Conservation (phyloP, 2,329 filamentous ascomycete genomes). For the Calonectria hawksworthii region DNA sequence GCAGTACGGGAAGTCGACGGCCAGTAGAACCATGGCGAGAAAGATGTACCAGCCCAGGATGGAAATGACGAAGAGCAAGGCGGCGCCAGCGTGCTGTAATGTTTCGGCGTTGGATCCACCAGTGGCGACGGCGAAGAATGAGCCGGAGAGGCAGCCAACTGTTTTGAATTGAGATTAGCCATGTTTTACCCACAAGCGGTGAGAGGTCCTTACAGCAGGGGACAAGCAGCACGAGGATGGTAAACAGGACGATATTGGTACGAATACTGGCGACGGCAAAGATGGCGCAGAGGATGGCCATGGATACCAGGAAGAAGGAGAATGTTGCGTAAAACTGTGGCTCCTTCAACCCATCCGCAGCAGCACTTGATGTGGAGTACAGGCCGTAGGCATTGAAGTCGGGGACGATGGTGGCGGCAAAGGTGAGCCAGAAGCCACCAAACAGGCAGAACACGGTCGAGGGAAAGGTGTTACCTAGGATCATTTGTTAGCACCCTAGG, state of each 20-base stretch:
- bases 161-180: background rate
- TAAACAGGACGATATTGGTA: slow-evolving; percentile 74
- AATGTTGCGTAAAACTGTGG: slow-evolving; percentile 64
- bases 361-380: slow-evolving; percentile 48
- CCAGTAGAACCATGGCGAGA: slow-evolving; percentile 60
- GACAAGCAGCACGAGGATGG: slow-evolving; percentile 71
- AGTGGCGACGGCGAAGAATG: slow-evolving; percentile 46
- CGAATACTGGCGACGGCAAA: slow-evolving; percentile 75
- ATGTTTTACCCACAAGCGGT: background rate
- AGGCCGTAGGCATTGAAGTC: slow-evolving; percentile 59
- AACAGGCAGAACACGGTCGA: slow-evolving; percentile 65
- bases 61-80: slow-evolving; percentile 39
- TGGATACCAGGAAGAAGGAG: slow-evolving; percentile 72
- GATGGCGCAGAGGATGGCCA: slow-evolving; percentile 72
- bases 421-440: slow-evolving; percentile 65
- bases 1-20: slow-evolving; percentile 65
- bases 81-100: slow-evolving; percentile 47
- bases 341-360: slow-evolving; percentile 55
- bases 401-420: slow-evolving; percentile 64
- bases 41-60: slow-evolving; percentile 66
- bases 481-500: background rate
- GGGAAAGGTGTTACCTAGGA: slow-evolving; percentile 64
- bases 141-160: slow-evolving; percentile 48
- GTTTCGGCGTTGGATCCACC: slow-evolving; percentile 35
- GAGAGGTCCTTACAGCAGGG: slow-evolving; percentile 44